These are phyloP conservation scores for Globisporangium abappressorium DNA, from an alignment of 352 stramenopile genomes.

Conservation along the genomic window DNA sequence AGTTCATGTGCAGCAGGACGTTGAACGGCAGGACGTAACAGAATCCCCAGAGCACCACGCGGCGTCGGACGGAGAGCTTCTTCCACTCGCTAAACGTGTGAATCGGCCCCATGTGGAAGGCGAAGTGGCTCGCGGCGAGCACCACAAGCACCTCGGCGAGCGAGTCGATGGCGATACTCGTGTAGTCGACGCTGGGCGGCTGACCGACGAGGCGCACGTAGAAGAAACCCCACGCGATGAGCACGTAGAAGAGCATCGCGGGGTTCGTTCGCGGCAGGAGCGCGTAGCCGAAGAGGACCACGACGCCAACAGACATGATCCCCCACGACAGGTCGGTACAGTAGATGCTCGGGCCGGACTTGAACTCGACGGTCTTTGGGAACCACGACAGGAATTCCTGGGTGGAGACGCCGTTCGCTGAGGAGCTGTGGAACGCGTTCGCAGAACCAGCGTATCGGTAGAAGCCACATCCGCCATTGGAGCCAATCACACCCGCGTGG, in stretches of 20 bases:
- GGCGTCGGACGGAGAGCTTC: slow-evolving; percentile 24
- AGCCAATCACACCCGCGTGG: slow-evolving; percentile 65
- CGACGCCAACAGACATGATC: slow-evolving; percentile 47
- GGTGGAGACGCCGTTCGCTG: slow-evolving; percentile 46
- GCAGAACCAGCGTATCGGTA: slow-evolving; percentile 20
- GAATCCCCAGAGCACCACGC: slow-evolving; percentile 48
- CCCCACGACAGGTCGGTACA: slow-evolving; percentile 77
- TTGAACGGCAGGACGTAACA: slow-evolving; percentile 74
- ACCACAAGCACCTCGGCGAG: slow-evolving; percentile 68
- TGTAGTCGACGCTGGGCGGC: slow-evolving; percentile 59
- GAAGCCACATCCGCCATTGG: slow-evolving; percentile 63
- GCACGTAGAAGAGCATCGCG: slow-evolving; percentile 43
- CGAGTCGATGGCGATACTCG: slow-evolving; percentile 37
- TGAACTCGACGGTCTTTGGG: slow-evolving; percentile 79
- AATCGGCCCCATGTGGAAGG: slow-evolving; percentile 35
- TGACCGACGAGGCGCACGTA: slow-evolving; percentile 69
- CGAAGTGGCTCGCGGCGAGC: slow-evolving; percentile 43
- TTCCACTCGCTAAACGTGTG: slow-evolving; percentile 54
- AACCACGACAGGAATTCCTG: slow-evolving; percentile 69
- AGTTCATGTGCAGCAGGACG: slow-evolving; percentile 71
- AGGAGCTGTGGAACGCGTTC: slow-evolving; percentile 45
- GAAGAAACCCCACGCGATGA: slow-evolving; percentile 69
- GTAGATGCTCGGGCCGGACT: slow-evolving; percentile 40
- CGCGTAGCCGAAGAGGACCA: slow-evolving; percentile 42
- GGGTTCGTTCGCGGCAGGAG: slow-evolving; percentile 42